A percentile compares a stretch with the other conserved stretches of the same genome.
These are phyloP conservation scores for Dendrobium officinale DNA, from an alignment of 106 monocot genomes.

Conservation along the genomic window DNA sequence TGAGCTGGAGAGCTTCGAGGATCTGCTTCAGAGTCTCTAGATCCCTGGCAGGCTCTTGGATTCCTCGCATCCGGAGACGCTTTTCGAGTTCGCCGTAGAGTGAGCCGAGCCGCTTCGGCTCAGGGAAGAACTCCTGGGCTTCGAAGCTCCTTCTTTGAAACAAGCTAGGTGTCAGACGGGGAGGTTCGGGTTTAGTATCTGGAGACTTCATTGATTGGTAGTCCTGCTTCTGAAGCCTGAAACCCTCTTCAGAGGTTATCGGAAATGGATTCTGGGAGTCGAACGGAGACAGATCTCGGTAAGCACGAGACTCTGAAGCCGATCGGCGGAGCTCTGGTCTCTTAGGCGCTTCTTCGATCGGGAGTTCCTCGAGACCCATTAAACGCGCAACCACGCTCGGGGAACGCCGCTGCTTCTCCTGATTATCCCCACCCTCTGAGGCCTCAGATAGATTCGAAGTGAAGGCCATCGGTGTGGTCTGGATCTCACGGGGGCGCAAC, in stretches of 20 bases:
- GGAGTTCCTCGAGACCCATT: constrained; percentile 84
- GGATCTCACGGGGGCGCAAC: constrained; percentile 47
- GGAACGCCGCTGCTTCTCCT: constrained; percentile 44
- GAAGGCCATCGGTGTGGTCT: constrained; percentile 17
- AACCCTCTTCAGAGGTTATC: background rate
- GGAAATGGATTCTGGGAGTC: constrained; percentile 17
- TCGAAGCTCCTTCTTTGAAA: constrained; percentile 63
- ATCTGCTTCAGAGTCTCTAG: constrained; percentile 77
- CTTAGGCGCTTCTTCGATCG: constrained; percentile 18
- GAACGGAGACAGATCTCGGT: constrained; percentile 48
- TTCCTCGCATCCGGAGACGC: constrained; percentile 55
- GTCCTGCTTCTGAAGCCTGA: background rate
- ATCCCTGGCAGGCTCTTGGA: constrained; percentile 67
- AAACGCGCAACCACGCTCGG: constrained; percentile 88
- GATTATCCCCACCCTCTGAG: constrained; percentile 17
- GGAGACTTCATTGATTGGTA: background rate
- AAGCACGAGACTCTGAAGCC: constrained; percentile 64
- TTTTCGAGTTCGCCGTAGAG: constrained; percentile 75
- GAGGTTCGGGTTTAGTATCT: background rate
- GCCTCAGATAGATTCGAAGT: background rate
- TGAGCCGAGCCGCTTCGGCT: constrained; percentile 34
- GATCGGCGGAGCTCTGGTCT: constrained; percentile 62
- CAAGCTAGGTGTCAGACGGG: background rate
- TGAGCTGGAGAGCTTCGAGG: constrained; percentile 78
- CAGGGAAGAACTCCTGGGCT: constrained; percentile 66